Evolutionary conservation across 2,329 filamentous ascomycete species (phyloP).

Genomic region (Pyrenochaeta sp.): DNA sequence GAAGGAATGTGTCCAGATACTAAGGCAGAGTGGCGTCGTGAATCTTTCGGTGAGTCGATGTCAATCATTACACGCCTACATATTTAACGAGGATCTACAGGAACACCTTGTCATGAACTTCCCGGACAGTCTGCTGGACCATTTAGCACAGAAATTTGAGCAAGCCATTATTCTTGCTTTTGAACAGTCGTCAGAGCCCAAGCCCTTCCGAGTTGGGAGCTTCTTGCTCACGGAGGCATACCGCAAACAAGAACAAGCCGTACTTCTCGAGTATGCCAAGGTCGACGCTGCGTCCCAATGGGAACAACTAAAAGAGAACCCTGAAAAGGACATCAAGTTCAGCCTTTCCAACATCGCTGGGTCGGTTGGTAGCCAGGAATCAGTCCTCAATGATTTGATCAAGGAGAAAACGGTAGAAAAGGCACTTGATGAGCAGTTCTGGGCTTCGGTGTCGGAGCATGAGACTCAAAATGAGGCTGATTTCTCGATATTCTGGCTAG

Average conservation of each 20-base stretch:
- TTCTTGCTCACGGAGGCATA: conserved; percentile 28
- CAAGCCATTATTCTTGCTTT: conserved; percentile 16
- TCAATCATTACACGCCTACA: background rate
- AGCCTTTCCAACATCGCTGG: conserved; percentile 24
- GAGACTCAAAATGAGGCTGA: conserved; percentile 39
- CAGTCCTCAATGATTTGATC: conserved; percentile 21
- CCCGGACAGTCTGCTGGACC: conserved; percentile 16
- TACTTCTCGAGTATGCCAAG: conserved; percentile 25
- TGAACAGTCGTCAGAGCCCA: background rate
- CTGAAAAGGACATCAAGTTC: conserved; percentile 34
- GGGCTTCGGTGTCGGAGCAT: conserved; percentile 28
- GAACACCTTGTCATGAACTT: conserved; percentile 9
- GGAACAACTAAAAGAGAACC: conserved; percentile 27
- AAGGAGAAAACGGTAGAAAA: conserved; percentile 30
- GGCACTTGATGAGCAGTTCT: conserved; percentile 34
- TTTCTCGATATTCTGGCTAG: conserved; percentile 44
- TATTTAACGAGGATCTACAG: background rate
- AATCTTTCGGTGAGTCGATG: conserved; percentile 29
- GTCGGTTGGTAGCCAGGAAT: conserved; percentile 9
- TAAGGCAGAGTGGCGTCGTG: conserved; percentile 27
- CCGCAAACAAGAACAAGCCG: conserved; percentile 12
- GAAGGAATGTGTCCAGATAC: conserved; percentile 16
- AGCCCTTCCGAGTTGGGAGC: conserved; percentile 19
- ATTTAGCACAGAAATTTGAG: conserved; percentile 17
- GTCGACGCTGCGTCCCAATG: conserved; percentile 33